Conservation (phyloP, 495 filamentous ascomycete species). For the Podospora tetraspora region DNA sequence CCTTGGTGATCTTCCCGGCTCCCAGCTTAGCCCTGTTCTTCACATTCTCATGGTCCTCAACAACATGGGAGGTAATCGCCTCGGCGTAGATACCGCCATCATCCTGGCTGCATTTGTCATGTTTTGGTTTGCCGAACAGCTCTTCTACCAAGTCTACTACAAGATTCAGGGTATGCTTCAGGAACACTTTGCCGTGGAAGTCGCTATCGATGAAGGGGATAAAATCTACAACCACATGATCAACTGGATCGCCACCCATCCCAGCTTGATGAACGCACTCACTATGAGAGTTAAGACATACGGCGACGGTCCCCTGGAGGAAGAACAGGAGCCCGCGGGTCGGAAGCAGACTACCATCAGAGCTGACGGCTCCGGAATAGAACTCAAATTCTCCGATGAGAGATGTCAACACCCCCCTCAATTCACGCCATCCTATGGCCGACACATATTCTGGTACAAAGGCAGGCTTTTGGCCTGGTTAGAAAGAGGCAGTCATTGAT, state of each 20-base stretch:
- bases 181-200: slow-evolving; percentile 47
- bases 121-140: slow-evolving; percentile 30
- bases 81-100: slow-evolving; percentile 38
- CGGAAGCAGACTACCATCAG: slow-evolving; percentile 19
- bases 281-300: slow-evolving; percentile 52
- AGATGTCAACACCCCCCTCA: slow-evolving; percentile 33
- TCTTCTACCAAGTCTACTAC: slow-evolving; percentile 3
- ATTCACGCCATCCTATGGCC: slow-evolving; percentile 38
- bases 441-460: slow-evolving; percentile 39
- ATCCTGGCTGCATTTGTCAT: slow-evolving; percentile 33
- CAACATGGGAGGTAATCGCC: slow-evolving; percentile 24
- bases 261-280: no score
- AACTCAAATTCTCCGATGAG: slow-evolving; percentile 42
- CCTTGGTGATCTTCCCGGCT: slow-evolving; percentile 26
- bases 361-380: slow-evolving; percentile 30
- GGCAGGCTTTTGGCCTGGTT: slow-evolving; percentile 39
- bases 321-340: slow-evolving; percentile 34
- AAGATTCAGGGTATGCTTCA: slow-evolving; percentile 32
- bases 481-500: no score
- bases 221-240: no score
- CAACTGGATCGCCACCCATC: no score
- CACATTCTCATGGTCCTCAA: slow-evolving; percentile 27
- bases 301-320: slow-evolving; percentile 9
- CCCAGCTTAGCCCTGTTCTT: slow-evolving; percentile 29
- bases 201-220: slow-evolving; percentile 29